phyloP scores from a whole-genome alignment of 495 filamentous ascomycete genomes.

The Penicillium lagena region DNA sequence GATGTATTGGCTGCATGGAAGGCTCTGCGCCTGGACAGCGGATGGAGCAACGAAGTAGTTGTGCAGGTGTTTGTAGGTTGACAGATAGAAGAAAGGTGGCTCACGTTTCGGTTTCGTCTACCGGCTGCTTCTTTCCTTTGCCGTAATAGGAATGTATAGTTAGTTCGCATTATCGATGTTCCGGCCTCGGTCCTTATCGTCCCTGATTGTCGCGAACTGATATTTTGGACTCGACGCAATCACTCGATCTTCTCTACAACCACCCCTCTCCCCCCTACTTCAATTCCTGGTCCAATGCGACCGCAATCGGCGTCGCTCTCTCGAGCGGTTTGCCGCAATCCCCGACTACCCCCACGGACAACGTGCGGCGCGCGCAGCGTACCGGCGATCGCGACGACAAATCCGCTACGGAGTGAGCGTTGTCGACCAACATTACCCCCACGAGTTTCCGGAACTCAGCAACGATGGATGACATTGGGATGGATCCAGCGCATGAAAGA shows the following conservation, averaged over 20 bases:
- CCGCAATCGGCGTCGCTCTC: constrained; percentile 17
- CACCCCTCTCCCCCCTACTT: background rate
- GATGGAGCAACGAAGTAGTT: constrained; percentile 80
- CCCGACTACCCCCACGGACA: constrained; percentile 5
- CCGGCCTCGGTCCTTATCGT: constrained; percentile 17
- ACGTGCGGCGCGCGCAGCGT: constrained; percentile 21
- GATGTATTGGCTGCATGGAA: constrained; percentile 77
- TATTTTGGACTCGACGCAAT: too few species aligned
- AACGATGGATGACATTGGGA: constrained; percentile 42
- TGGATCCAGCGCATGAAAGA: constrained; percentile 46
- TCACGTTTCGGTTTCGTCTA: too few species aligned
- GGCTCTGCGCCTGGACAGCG: constrained; percentile 58
- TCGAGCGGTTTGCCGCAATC: constrained; percentile 16
- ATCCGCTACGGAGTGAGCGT: constrained; percentile 4
- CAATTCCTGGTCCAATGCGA: constrained; percentile 20
- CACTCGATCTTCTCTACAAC: too few species aligned
- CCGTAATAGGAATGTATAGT: background rate
- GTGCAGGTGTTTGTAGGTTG: constrained; percentile 55
- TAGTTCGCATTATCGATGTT: constrained; percentile 15
- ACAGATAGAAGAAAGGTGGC: background rate
- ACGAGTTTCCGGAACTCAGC: constrained; percentile 15
- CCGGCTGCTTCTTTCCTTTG: too few species aligned
- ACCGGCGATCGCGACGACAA: constrained; percentile 17
- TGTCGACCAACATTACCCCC: constrained; percentile 10
- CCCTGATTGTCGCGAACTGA: too few species aligned